These are phyloP conservation scores for Aureobasidium mangrovei DNA, from an alignment of 2,329 filamentous ascomycete species.

Conservation along the genomic window DNA sequence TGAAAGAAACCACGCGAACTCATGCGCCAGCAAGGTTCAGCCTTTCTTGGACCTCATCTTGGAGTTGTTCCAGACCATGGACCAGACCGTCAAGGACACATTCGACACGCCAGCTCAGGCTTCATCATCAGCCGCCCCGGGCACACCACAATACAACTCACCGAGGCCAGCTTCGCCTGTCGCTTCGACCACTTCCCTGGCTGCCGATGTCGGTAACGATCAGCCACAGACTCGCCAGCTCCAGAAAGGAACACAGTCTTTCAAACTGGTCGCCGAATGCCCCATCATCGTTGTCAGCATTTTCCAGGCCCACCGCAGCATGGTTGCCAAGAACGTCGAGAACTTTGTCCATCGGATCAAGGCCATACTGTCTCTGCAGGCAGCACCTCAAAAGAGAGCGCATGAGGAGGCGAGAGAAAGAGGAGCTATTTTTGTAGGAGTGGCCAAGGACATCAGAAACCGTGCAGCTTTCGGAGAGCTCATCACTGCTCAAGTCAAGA, in stretches of 20 bases:
- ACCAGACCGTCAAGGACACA: conserved; percentile 87
- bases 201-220: conserved; percentile 68
- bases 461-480: conserved; percentile 92
- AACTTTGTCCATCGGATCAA: conserved; percentile 92
- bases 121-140: conserved; percentile 50
- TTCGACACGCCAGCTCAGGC: conserved; percentile 61
- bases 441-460: conserved; percentile 90
- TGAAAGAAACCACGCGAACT: conserved; percentile 80
- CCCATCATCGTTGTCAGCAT: conserved; percentile 98
- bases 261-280: conserved; percentile 96
- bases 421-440: conserved; percentile 79
- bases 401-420: conserved; percentile 74
- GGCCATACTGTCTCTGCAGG: conserved; percentile 76
- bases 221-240: conserved; percentile 74
- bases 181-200: conserved; percentile 51
- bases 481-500: conserved; percentile 96
- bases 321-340: conserved; percentile 77
- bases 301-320: conserved; percentile 81
- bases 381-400: conserved; percentile 84
- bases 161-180: conserved; percentile 85
- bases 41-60: conserved; percentile 85
- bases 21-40: conserved; percentile 70
- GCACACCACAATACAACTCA: conserved; percentile 67
- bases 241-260: conserved; percentile 92
- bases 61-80: conserved; percentile 92